Conservation (phyloP, 441 rosid species). For the Melastoma candidum region DNA sequence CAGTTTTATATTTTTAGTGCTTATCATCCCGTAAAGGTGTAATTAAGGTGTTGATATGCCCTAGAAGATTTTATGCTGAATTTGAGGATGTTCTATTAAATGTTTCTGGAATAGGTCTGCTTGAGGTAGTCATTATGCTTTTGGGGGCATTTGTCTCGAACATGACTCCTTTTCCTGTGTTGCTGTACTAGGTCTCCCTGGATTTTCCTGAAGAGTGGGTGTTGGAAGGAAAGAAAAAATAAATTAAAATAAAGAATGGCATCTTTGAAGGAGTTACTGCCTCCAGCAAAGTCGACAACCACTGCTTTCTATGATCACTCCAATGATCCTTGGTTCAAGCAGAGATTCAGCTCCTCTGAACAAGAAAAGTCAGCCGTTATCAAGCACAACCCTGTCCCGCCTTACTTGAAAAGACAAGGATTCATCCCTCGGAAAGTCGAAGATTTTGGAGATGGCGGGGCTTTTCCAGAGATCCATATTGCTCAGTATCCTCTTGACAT, state of each 20-base stretch:
- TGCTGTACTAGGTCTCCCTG: too few species aligned
- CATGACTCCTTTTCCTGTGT: too few species aligned
- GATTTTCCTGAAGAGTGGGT: too few species aligned
- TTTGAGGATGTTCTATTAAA: too few species aligned
- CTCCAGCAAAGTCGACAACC: conserved; percentile 49
- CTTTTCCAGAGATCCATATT: conserved; percentile 87
- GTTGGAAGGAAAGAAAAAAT: background rate
- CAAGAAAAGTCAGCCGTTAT: conserved; percentile 27
- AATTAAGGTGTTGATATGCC: too few species aligned
- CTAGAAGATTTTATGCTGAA: too few species aligned
- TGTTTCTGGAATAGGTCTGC: too few species aligned
- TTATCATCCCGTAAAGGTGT: too few species aligned
- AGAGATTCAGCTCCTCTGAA: conserved; percentile 45
- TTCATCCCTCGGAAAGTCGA: conserved; percentile 73
- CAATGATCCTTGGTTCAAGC: conserved; percentile 87
- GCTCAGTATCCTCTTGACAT: conserved; percentile 90
- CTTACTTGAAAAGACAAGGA: conserved; percentile 57
- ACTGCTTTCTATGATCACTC: conserved; percentile 70
- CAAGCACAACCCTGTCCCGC: conserved; percentile 52
- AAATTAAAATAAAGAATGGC: conserved; percentile 20
- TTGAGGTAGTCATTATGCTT: too few species aligned
- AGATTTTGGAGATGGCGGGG: conserved; percentile 99
- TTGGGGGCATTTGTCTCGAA: too few species aligned
- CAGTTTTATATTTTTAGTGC: too few species aligned
- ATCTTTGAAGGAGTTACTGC: conserved; percentile 55